Evolutionary conservation across 345 rosid species (phyloP), one percentile per base, ranked within the genome.

Genomic region (rapeseed (Brassica napus)): DNA sequence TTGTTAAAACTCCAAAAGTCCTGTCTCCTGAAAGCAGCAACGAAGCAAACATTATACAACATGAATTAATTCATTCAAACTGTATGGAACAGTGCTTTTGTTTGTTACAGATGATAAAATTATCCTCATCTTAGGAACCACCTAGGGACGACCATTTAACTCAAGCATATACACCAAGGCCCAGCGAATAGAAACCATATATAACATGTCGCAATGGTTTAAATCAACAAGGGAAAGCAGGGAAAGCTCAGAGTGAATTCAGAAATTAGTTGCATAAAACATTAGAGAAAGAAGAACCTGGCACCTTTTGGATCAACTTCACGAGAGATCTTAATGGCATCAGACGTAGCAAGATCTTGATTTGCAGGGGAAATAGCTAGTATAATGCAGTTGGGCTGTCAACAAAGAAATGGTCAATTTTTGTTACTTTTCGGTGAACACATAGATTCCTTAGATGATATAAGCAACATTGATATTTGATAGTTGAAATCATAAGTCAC

Each of bases 271-370:
- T 59, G 24, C 15, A 23, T 68, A 34, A 68, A 47, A 14, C 2
- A 68, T 26, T 14, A 42, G 0, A 24, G 30, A 57, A 57, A 23
- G 68, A 74, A 55, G 68, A 18, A 70, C 57, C 31, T 42, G 37
- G 77, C 79, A 91, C 97, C 98, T 89, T 82, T 94, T 44, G 98
- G 97, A 81, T 94, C 98, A 68, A 94, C 95, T 87, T 94, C 97
- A 75, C 98, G 96, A 75, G 95, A 89, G 73, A 94, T 92, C 86
- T 88, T 92, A 85, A 94, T 94, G 61, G 98, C 98, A 85, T 94
- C 97, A 26, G 97, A 92, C 14, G 98, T 94, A 30, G 98, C 98
- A 77, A 94, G 97, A 89, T 94, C 98, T 82, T 94, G 98, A 86
- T 92, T 94, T 75, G 98, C 98, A 68, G 97, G 98, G 77, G 98